These are phyloP conservation scores for Coemansia sp. DNA, from an alignment of 192 early-diverging fungal species.

Conservation along the genomic window DNA sequence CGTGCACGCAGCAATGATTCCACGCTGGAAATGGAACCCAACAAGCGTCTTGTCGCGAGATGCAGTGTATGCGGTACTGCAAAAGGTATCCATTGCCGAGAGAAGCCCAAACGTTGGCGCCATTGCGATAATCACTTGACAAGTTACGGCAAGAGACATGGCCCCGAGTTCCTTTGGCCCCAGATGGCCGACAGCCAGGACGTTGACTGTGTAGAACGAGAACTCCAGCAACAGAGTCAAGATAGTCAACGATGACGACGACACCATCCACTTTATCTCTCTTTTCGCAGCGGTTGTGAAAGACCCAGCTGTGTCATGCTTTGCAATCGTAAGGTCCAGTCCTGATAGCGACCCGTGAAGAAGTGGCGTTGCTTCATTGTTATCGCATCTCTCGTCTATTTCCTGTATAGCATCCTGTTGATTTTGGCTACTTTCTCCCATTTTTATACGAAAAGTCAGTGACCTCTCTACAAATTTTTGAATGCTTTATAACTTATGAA, in stretches of 20 bases:
- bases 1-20: too few relatives aligned
- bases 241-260: background rate
- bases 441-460: background rate
- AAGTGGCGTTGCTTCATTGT: background rate
- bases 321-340: slow-evolving; percentile 38
- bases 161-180: too few relatives aligned
- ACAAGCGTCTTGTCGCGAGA: too few relatives aligned
- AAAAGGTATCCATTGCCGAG: too few relatives aligned
- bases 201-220: slow-evolving; percentile 15
- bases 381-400: background rate
- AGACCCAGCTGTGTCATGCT: slow-evolving; percentile 36
- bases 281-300: slow-evolving; percentile 19
- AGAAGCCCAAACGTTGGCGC: too few relatives aligned
- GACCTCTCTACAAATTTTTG: background rate
- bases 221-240: slow-evolving; percentile 59
- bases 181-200: too few relatives aligned
- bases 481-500: background rate
- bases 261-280: slow-evolving; percentile 30
- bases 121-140: too few relatives aligned
- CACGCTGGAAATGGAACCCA: too few relatives aligned
- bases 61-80: too few relatives aligned
- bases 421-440: background rate
- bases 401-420: background rate
- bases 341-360: slow-evolving; percentile 2
- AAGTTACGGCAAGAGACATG: too few relatives aligned